These are phyloP conservation scores for Chytriomyces sp. DNA, from an alignment of 192 early-diverging fungal genomes.

Conservation along the genomic window DNA sequence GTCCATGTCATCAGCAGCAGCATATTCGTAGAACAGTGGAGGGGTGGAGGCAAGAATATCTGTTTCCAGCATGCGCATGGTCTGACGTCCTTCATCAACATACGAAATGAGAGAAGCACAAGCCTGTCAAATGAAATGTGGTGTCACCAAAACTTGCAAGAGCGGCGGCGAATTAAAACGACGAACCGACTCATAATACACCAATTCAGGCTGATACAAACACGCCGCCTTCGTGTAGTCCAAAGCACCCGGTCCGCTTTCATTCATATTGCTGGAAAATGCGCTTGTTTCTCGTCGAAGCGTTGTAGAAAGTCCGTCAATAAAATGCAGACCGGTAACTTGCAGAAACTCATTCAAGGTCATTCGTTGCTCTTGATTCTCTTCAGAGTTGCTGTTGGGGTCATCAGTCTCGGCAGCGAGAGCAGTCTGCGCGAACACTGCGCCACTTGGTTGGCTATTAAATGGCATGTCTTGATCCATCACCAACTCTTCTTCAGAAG, in stretches of 20 bases:
- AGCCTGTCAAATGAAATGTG: slow-evolving; percentile 17
- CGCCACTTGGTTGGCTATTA: background rate
- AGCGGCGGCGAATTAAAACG: background rate
- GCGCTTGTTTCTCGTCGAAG: slow-evolving; percentile 44
- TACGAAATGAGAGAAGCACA: slow-evolving; percentile 36
- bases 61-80: slow-evolving; percentile 30
- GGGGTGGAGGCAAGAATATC: slow-evolving; percentile 35
- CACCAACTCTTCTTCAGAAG: no score
- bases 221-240: slow-evolving; percentile 43
- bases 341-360: slow-evolving; percentile 44
- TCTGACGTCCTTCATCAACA: slow-evolving; percentile 36
- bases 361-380: background rate
- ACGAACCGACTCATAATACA: slow-evolving; percentile 39
- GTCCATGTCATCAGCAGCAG: slow-evolving; percentile 26
- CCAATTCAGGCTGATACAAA: slow-evolving; percentile 44
- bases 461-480: background rate
- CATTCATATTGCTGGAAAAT: slow-evolving; percentile 19
- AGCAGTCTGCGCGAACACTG: background rate
- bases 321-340: slow-evolving; percentile 43
- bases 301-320: slow-evolving; percentile 39
- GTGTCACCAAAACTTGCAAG: background rate
- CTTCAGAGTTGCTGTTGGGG: background rate
- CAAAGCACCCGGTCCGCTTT: slow-evolving; percentile 10
- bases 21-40: slow-evolving; percentile 37
- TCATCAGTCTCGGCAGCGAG: background rate